Percentiles rank a stretch among this genome's conserved stretches.
phyloP scores from a whole-genome alignment of 164 flowering plant species.

The Litsea cubeba region DNA sequence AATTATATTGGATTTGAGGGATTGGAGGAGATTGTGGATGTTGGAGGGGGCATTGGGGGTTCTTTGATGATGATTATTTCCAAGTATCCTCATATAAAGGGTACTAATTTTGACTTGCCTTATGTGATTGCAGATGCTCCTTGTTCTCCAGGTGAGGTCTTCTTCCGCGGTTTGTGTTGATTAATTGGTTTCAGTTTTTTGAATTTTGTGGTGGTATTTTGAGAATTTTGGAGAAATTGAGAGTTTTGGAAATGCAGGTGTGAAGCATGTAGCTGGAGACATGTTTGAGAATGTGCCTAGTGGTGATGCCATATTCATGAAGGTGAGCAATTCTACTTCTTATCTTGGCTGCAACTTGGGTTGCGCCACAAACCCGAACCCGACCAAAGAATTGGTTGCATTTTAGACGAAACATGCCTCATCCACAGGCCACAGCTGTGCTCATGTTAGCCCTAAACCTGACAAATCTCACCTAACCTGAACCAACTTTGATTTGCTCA shows the following conservation, averaged over 20 bases:
- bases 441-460: too few relatives aligned
- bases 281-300: slow-evolving; percentile 28
- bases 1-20: slow-evolving; percentile 31
- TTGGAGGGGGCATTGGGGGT: slow-evolving; percentile 31
- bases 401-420: too few relatives aligned
- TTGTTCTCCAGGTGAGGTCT: slow-evolving; percentile 13
- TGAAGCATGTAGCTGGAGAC: slow-evolving; percentile 32
- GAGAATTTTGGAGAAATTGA: not conserved
- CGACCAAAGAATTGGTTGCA: too few relatives aligned
- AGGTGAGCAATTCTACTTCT: slow-evolving; percentile 16
- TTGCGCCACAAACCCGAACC: too few relatives aligned
- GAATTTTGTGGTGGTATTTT: not conserved
- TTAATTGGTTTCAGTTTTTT: not conserved
- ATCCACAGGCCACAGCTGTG: too few relatives aligned
- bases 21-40: slow-evolving; percentile 25
- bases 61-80: slow-evolving; percentile 26
- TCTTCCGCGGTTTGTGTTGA: not conserved
- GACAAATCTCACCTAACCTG: too few relatives aligned
- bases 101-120: slow-evolving; percentile 30
- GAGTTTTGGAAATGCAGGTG: slow-evolving; percentile 6
- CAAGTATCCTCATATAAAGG: slow-evolving; percentile 30
- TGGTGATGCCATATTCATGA: slow-evolving; percentile 38
- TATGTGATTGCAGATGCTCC: slow-evolving; percentile 19
- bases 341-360: not conserved
- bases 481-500: too few relatives aligned